Evolutionary conservation across 202 grass and related monocot genomes (phyloP).

Genomic region (Saccharum hybrid): DNA sequence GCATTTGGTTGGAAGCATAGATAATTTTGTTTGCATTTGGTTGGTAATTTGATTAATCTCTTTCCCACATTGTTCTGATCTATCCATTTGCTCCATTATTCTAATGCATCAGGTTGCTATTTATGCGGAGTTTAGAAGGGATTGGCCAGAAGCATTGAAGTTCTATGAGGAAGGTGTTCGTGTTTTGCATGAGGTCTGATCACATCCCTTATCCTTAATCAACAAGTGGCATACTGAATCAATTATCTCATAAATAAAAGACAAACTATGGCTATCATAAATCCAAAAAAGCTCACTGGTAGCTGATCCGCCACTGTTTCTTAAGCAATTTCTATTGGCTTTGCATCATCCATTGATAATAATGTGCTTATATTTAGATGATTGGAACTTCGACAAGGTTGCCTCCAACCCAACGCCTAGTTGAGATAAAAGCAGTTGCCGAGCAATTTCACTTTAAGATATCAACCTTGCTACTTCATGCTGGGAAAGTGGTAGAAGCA

Average conservation of each 20-base stretch:
- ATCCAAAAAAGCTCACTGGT: slow-evolving; percentile 1
- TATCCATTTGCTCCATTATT: slow-evolving; percentile 16
- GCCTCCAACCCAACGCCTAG: slow-evolving; percentile 88
- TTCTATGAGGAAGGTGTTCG: slow-evolving; percentile 97
- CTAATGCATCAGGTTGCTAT: slow-evolving; percentile 74
- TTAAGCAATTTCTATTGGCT: slow-evolving; percentile 34
- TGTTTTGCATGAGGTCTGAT: slow-evolving; percentile 83
- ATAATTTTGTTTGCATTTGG: not conserved
- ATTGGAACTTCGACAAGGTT: slow-evolving; percentile 82
- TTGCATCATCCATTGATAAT: slow-evolving; percentile 43
- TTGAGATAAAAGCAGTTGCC: slow-evolving; percentile 91
- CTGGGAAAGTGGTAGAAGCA: slow-evolving; percentile 85
- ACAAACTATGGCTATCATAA: slow-evolving; percentile 1
- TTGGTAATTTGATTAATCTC: slow-evolving; percentile 8
- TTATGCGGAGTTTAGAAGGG: slow-evolving; percentile 93
- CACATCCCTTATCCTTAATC: slow-evolving; percentile 25
- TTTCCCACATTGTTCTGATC: slow-evolving; percentile 32
- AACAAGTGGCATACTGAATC: slow-evolving; percentile 7
- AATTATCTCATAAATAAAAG: slow-evolving; percentile 16
- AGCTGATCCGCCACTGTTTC: slow-evolving; percentile 32
- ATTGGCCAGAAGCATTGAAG: slow-evolving; percentile 89
- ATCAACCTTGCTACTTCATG: slow-evolving; percentile 95
- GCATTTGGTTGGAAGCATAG: not conserved
- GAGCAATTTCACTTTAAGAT: slow-evolving; percentile 97
- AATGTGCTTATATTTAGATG: slow-evolving; percentile 66